Evolutionary conservation across 176 grass and related monocot species (phyloP).

Genomic region (Zea mays): Zm-B73-REFERENCE-NAM-5.0 NC_050098.1:190428001-190428500

Average conservation of each 20-base stretch:
- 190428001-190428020: constrained; percentile 50
- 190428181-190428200: constrained; percentile 67
- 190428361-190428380: too few relatives aligned
- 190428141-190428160: not conserved
- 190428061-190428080: not conserved
- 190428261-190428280: constrained; percentile 44
- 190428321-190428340: not conserved
- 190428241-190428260: constrained; percentile 60
- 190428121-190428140: not conserved
- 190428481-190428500: not conserved
- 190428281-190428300: not conserved
- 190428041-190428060: constrained; percentile 28
- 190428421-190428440: not conserved
- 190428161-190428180: constrained; percentile 57
- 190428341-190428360: not conserved
- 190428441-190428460: not conserved
- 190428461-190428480: constrained; percentile 15
- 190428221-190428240: constrained; percentile 68
- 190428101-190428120: not conserved
- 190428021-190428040: constrained; percentile 48
- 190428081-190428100: not conserved
- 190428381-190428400: not conserved
- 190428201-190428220: constrained; percentile 55
- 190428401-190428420: not conserved
- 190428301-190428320: not conserved